Base-by-base conservation (phyloP, 164 flowering plant genomes). In the Cinnamomum micranthum region DNA sequence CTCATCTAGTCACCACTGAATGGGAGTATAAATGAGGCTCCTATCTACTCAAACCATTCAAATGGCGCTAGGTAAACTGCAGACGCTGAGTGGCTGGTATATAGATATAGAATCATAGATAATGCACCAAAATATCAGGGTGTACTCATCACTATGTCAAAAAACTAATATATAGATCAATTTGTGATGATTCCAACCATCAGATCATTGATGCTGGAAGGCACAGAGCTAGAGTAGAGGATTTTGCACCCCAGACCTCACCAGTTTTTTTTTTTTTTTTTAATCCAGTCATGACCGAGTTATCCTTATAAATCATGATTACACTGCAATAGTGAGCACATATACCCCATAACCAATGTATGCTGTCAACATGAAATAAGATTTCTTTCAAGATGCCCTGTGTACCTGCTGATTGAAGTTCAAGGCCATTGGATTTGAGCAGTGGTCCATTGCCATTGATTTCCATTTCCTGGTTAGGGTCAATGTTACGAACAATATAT, bases 391-490 rank as follows among this genome's bases (percentile, higher is more conserved):
- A 41, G 22, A n/a, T 72, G 65, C 6, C 35, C 50, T 10, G 9
- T 20, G 47, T 78, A 86, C 87, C 86, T 1, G 20, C 68, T 72
- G 65, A 28, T 14, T 66, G 79, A 60, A 69, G 6, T 50, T 67
- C 86, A 22, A 41, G 64, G 67, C 71, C 73, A 25, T 79, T 74
- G 52, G 82, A 47, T 47, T 82, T 86, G 78, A 60, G 70, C 19
- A 31, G 69, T 64, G 82, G 73, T 73, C 79, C 88, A 72, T 58
- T 58, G 15, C 80, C 87, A 70, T 51, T 71, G 22, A 51, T 75
- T 69, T 85, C 90, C 69, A 80, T 59, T 66, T 77, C 91, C 93
- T 91, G 86, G 23, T 27, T 20, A 71, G 15, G 25, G 15, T 6
- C 7, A 2, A n/a, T 15, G 20, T 41, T 12, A 68, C 5, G 23